phyloP scores from a whole-genome alignment of 2,329 filamentous ascomycete genomes.

The Albifimbria verrucaria region DNA sequence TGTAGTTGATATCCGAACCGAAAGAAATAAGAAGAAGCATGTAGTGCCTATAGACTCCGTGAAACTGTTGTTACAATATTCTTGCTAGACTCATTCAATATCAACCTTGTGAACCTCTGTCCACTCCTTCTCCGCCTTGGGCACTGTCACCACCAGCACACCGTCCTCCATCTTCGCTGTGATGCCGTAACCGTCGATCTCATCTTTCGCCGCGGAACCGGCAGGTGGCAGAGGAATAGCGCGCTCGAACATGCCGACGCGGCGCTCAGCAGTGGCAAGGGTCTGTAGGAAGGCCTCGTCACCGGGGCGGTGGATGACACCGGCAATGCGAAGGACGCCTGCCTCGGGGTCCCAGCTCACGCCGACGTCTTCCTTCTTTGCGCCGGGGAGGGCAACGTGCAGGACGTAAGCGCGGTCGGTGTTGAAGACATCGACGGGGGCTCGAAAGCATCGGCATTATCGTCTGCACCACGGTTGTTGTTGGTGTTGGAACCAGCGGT shows the following conservation, averaged over 20 bases:
- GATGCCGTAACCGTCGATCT: slow-evolving; percentile 65
- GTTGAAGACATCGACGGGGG: slow-evolving; percentile 75
- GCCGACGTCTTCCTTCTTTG: slow-evolving; percentile 73
- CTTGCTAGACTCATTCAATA: slow-evolving; percentile 38
- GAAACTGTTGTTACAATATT: slow-evolving; percentile 6
- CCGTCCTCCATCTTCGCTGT: slow-evolving; percentile 77
- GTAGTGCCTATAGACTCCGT: slow-evolving; percentile 5
- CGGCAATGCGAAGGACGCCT: slow-evolving; percentile 62
- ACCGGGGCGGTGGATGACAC: slow-evolving; percentile 69
- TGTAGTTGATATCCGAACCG: too few relatives aligned
- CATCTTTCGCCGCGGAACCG: slow-evolving; percentile 41
- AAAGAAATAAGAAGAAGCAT: slow-evolving; percentile 4
- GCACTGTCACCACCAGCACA: slow-evolving; percentile 71
- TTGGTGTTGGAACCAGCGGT: slow-evolving; percentile 30
- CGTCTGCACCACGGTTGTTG: slow-evolving; percentile 8
- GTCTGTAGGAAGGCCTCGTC: slow-evolving; percentile 66
- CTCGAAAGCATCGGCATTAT: slow-evolving; percentile 42
- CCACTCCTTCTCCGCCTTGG: slow-evolving; percentile 66
- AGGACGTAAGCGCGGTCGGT: slow-evolving; percentile 63
- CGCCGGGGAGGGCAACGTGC: slow-evolving; percentile 74
- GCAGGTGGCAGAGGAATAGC: slow-evolving; percentile 57
- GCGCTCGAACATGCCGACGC: slow-evolving; percentile 72
- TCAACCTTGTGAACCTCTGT: slow-evolving; percentile 61
- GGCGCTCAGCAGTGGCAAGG: slow-evolving; percentile 62
- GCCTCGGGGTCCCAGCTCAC: slow-evolving; percentile 73